phyloP scores from a whole-genome alignment of 441 rosid species.

The Kokia cookei region DNA sequence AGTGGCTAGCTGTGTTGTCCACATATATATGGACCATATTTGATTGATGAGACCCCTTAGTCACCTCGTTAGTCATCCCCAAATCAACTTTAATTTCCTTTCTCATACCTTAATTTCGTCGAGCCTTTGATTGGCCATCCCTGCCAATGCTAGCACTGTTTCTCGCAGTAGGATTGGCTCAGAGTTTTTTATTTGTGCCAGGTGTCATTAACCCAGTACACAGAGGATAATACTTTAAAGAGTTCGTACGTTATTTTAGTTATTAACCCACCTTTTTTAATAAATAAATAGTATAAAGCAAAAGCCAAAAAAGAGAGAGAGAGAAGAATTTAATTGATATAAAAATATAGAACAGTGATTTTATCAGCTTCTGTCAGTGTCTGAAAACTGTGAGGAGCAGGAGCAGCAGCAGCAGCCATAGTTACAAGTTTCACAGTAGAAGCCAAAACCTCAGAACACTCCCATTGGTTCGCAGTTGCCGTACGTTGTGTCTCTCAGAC shows the following conservation, averaged over 20 bases:
- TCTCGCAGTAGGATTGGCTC: constrained; percentile 52
- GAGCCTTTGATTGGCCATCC: constrained; percentile 68
- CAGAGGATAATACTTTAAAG: constrained; percentile 26
- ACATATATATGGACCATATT: background rate
- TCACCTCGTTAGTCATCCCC: background rate
- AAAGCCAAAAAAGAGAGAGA: background rate
- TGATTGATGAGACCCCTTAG: background rate
- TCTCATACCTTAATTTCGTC: constrained; percentile 82
- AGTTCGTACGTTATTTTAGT: background rate
- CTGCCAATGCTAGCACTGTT: constrained; percentile 44
- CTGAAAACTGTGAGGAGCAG: constrained; percentile 30
- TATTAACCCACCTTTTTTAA: constrained; percentile 36
- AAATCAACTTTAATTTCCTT: background rate
- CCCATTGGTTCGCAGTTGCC: constrained; percentile 37
- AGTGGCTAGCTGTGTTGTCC: background rate
- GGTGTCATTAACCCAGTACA: constrained; percentile 41
- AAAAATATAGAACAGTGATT: background rate
- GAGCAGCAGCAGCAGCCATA: constrained; percentile 20
- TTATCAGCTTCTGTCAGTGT: constrained; percentile 6
- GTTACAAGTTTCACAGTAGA: constrained; percentile 22
- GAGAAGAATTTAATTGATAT: background rate
- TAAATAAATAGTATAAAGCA: background rate
- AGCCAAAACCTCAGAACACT: constrained; percentile 34
- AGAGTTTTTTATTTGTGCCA: constrained; percentile 21
- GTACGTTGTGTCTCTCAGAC: constrained; percentile 30